Base-by-base conservation (phyloP, 495 filamentous ascomycete species). In the Venustampulla echinocandica region DNA sequence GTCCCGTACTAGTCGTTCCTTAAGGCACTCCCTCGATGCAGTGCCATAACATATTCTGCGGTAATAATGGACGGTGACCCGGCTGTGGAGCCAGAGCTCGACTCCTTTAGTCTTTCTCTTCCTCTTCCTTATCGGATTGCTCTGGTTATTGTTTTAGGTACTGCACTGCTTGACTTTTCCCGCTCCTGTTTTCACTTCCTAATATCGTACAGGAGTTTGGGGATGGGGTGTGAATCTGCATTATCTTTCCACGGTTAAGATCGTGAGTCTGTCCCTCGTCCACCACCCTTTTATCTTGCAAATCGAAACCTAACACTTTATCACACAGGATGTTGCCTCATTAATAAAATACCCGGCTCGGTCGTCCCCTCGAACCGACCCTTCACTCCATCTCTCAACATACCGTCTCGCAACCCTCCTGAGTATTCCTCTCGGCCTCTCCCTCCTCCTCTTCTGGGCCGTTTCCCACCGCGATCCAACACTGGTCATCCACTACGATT, bases 211-310 rank as follows among this genome's bases (percentile, higher is more conserved):
- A 92, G 87, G 85, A 50, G 79, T 93, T 54, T 95, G 89, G 89
- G 87, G 82, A 55, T 95, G 87, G 87, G 88, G 80, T 42, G 55
- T 82, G 46, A 94, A 92, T 66, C 75, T 95, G 17, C 86, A 95
- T 42, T 89, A 83, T 63, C 75, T 95, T 28, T 69, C 76, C 54
- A 63, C 78, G 44, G 64, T 76, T 51, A 80, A 80, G 58, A 90
- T 95, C 67, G 82, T 83, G 61, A 47, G 75, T 49, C 30, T 50
- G 22, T 14, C 47, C 18, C 36, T 25, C 19, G 10, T 24, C 19
- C 13, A 18, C 10, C 21, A 5, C 20, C 22, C 17, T 22, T 32
- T 23, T 39, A 17, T 13, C 19, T 22, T 13, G 9, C 10, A 45
- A 30, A 22, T 2, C 4, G 44, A 5, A 21, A 18, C 24, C 33